phyloP scores from a whole-genome alignment of 2,329 filamentous ascomycete genomes.

The Tolypocladium guangdongense region DNA sequence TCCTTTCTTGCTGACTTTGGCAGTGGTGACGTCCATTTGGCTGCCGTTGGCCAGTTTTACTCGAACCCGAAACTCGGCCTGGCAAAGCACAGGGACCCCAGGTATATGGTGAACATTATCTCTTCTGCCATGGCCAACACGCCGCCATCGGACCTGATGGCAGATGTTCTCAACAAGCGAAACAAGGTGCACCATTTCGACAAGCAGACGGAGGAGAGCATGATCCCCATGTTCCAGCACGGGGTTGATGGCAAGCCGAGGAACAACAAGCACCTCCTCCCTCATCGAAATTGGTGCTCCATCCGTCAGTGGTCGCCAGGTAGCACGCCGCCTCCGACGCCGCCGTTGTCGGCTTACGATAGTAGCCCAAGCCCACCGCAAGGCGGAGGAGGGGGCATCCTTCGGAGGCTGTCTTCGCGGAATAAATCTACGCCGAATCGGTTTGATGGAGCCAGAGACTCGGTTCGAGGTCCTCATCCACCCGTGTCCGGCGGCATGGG shows the following conservation, averaged over 20 bases:
- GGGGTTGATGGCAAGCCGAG: slow-evolving; percentile 82
- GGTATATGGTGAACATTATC: slow-evolving; percentile 94
- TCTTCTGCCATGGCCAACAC: slow-evolving; percentile 91
- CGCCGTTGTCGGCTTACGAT: slow-evolving; percentile 39
- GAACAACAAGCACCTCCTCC: slow-evolving; percentile 84
- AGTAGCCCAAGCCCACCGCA: slow-evolving; percentile 27
- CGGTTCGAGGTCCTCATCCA: slow-evolving; percentile 33
- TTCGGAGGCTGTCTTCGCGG: slow-evolving; percentile 32
- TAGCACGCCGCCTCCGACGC: slow-evolving; percentile 59
- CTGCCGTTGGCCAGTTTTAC: slow-evolving; percentile 88
- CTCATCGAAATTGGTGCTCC: slow-evolving; percentile 90
- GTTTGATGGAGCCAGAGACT: slow-evolving; percentile 25
- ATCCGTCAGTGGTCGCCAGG: slow-evolving; percentile 78
- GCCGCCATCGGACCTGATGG: slow-evolving; percentile 77
- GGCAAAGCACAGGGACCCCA: slow-evolving; percentile 80
- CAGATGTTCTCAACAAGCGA: slow-evolving; percentile 84
- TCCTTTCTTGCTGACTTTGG: background rate
- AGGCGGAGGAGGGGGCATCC: slow-evolving; percentile 24
- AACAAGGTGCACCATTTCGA: slow-evolving; percentile 72
- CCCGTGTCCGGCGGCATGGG: slow-evolving; percentile 34
- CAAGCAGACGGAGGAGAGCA: slow-evolving; percentile 77
- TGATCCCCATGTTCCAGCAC: slow-evolving; percentile 86
- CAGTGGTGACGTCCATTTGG: slow-evolving; percentile 87
- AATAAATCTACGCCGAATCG: slow-evolving; percentile 23
- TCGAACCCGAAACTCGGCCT: slow-evolving; percentile 73